Evolutionary conservation across 169 alveolate genomes (phyloP).

Genomic region (Plasmodium reichenowi): DNA sequence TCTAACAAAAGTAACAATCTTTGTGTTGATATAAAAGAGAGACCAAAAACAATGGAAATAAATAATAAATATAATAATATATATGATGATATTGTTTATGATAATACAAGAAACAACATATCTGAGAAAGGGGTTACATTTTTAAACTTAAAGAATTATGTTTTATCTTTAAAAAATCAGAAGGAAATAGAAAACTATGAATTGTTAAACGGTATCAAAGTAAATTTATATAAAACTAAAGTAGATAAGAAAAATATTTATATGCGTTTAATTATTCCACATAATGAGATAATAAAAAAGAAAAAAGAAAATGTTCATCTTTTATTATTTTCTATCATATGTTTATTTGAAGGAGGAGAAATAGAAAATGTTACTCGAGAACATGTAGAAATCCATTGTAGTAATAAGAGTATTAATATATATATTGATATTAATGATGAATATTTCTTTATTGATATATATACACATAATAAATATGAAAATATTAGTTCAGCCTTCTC

Average conservation of each 20-base stretch:
- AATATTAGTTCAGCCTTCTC: constrained; percentile 72
- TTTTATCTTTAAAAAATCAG: constrained; percentile 14
- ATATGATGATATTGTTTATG: neutral
- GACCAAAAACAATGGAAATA: neutral
- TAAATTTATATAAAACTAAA: constrained; percentile 54
- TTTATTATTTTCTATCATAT: constrained; percentile 65
- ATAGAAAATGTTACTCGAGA: constrained; percentile 85
- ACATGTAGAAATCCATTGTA: constrained; percentile 89
- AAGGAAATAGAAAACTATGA: constrained; percentile 47
- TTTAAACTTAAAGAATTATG: constrained; percentile 25
- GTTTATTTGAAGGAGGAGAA: constrained; percentile 91
- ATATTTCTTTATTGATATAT: constrained; percentile 83
- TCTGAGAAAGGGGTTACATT: neutral
- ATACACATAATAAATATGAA: constrained; percentile 76
- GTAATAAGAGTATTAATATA: constrained; percentile 84
- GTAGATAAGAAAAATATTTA: constrained; percentile 54
- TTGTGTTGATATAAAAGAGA: neutral
- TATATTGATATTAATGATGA: constrained; percentile 85
- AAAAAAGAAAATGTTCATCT: constrained; percentile 29
- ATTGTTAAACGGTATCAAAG: constrained; percentile 49
- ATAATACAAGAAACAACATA: too few relatives aligned
- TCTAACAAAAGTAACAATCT: neutral
- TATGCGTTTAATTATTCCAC: constrained; percentile 62
- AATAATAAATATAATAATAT: neutral
- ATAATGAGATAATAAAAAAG: constrained; percentile 53